Percentiles rank a stretch among this genome's conserved stretches.
These are phyloP conservation scores for Sclerotinia borealis DNA, from an alignment of 2,329 filamentous ascomycete genomes.

Conservation along the genomic window DNA sequence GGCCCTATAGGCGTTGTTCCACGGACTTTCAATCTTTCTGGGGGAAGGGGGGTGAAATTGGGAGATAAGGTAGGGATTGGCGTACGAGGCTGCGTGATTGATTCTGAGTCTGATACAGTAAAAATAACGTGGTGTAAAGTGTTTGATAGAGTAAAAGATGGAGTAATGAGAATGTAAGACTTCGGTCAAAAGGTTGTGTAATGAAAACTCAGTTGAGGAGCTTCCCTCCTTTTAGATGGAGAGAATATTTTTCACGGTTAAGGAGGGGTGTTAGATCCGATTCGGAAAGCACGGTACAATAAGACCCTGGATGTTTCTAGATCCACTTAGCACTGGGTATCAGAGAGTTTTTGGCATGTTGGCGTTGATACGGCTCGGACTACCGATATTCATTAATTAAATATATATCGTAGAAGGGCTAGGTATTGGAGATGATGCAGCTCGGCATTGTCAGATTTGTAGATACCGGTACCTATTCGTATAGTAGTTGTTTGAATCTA, in stretches of 20 bases:
- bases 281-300: slow-evolving; percentile 9
- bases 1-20: slow-evolving; percentile 9
- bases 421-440: neutral
- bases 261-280: slow-evolving; percentile 1
- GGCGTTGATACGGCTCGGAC: slow-evolving; percentile 12
- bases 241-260: slow-evolving; percentile 6
- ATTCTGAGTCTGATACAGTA: neutral
- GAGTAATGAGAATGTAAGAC: slow-evolving; percentile 14
- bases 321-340: slow-evolving; percentile 10
- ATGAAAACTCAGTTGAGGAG: slow-evolving; percentile 15
- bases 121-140: neutral
- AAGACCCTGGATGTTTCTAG: neutral
- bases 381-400: neutral
- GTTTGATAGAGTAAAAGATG: slow-evolving; percentile 11
- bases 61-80: slow-evolving; percentile 12
- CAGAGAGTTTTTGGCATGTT: neutral
- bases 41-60: no score
- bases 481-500: neutral
- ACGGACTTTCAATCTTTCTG: neutral
- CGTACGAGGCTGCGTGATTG: slow-evolving; percentile 9
- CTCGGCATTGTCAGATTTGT: neutral
- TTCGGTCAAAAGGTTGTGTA: slow-evolving; percentile 13
- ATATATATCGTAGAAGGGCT: neutral
- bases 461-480: neutral
- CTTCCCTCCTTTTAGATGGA: slow-evolving; percentile 6